A percentile compares a stretch with the other conserved stretches of the same genome.
Conservation (phyloP, 331 rosid species). For the Erythrophleum ivorense region DNA sequence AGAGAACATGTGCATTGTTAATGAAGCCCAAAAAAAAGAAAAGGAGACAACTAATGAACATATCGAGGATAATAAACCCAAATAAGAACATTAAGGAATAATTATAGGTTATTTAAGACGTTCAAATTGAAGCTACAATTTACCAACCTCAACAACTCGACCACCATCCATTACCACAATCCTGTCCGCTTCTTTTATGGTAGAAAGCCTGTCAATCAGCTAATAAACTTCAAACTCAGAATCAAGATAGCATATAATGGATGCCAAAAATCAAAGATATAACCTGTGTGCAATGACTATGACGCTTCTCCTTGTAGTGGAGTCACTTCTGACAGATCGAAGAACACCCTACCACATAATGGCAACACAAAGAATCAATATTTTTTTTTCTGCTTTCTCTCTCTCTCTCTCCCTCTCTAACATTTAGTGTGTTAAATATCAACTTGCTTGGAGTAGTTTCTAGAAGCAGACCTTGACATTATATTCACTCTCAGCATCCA, state of each 20-base stretch:
- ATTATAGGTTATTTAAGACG: constrained; percentile 17
- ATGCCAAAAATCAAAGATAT: constrained; percentile 29
- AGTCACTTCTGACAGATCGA: constrained; percentile 77
- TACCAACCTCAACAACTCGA: constrained; percentile 80
- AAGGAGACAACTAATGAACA: neutral
- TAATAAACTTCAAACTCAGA: constrained; percentile 31
- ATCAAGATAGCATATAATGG: constrained; percentile 12
- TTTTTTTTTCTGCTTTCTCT: neutral
- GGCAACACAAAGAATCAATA: constrained; percentile 38
- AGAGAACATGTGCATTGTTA: neutral
- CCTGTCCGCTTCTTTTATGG: constrained; percentile 94
- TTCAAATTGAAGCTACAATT: constrained; percentile 36
- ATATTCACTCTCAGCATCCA: constrained; percentile 97
- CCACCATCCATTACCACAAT: constrained; percentile 94
- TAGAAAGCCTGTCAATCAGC: constrained; percentile 80
- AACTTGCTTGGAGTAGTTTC: constrained; percentile 16
- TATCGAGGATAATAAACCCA: constrained; percentile 18
- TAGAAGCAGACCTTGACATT: constrained; percentile 72
- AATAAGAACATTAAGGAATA: constrained; percentile 17
- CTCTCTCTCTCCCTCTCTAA: neutral
- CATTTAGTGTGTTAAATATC: constrained; percentile 12
- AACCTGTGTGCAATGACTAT: constrained; percentile 94
- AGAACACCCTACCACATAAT: constrained; percentile 78
- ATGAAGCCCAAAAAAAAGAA: neutral
- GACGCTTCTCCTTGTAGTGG: constrained; percentile 67